Evolutionary conservation across 345 rosid species (phyloP), one percentile per base, ranked within the genome.

Genomic region (Rubroshorea leprosula): DNA sequence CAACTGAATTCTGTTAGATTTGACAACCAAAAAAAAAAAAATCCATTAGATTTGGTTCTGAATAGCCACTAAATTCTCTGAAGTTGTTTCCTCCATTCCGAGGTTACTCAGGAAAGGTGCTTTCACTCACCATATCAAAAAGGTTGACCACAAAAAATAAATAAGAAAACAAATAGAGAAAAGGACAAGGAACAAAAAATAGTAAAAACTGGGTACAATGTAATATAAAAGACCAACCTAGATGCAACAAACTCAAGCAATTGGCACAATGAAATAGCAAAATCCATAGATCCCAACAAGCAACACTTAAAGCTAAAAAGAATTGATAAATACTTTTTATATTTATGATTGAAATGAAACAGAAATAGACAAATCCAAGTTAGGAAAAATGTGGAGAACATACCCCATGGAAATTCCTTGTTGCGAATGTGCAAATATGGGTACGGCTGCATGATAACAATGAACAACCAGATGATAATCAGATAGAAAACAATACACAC

Each of bases 361-460:
- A 5, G 15, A 23, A 17, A 27, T 16, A 49, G 45, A 31, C 35
- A 54, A 12, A 27, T 7, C 0, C 5, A 41, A 52, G 1, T 1
- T 44, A 15, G 24, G 57, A 3, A 25, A 3, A 25, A 45, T 0
- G 2, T 25, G 22, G 9, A n/a, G 6, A 63, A 67, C 78, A 60
- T 90, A 93, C 99, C 99, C 99, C 95, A 93, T 44, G 99, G 97
- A 43, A 90, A 93, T 84, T 93, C 97, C 83, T 90, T 93, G 74
- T 85, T 90, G 67, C 97, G 97, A 71, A 93, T 79, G 77, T 87
- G 96, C 83, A 93, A n/a, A 74, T 85, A 87, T 0, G 87, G 78
- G 61, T 87, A 93, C 0, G 92, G 49, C 99, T 93, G 88, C 69
- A n/a, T n/a, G n/a, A n/a, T n/a, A n/a, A n/a, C n/a, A 70, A 23